A percentile compares a stretch with the other conserved stretches of the same genome.
phyloP scores from a whole-genome alignment of 495 filamentous ascomycete genomes.

The Xylaria flabelliformis region DNA sequence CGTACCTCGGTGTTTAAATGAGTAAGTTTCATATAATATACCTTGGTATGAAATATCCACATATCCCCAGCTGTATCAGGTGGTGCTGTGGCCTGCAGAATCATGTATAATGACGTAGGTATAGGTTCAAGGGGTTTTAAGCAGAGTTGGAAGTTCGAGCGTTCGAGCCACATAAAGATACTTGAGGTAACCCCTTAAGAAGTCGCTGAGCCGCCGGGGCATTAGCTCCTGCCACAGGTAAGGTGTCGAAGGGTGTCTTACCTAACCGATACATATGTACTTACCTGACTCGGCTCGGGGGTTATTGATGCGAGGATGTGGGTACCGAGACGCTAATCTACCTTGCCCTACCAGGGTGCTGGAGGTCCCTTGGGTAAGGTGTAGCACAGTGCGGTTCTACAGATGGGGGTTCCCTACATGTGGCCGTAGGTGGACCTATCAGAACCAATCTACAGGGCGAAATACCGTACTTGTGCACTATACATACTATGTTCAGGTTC shows the following conservation, averaged over 20 bases:
- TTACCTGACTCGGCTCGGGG: neutral
- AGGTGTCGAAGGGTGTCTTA: no score
- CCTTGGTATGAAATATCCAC: neutral
- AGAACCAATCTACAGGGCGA: neutral
- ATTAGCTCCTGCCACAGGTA: neutral
- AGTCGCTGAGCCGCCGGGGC: neutral
- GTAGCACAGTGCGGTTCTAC: neutral
- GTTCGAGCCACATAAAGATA: conserved; percentile 2
- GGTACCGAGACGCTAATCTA: neutral
- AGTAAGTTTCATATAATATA: neutral
- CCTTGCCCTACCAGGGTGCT: no score
- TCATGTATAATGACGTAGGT: conserved; percentile 13
- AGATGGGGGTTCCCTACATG: neutral
- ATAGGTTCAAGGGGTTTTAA: no score
- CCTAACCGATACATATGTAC: neutral
- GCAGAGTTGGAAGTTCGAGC: neutral
- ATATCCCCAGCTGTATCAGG: neutral
- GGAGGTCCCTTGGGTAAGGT: neutral
- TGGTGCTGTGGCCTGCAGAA: conserved; percentile 1
- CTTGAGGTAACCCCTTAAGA: neutral
- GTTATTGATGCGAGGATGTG: neutral
- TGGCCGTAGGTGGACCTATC: neutral
- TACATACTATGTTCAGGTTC: neutral
- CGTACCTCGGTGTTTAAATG: neutral
- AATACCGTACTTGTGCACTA: neutral